Evolutionary conservation across 2,329 filamentous ascomycete species (phyloP).

Genomic region (Orbilia blumenaviensis): DNA sequence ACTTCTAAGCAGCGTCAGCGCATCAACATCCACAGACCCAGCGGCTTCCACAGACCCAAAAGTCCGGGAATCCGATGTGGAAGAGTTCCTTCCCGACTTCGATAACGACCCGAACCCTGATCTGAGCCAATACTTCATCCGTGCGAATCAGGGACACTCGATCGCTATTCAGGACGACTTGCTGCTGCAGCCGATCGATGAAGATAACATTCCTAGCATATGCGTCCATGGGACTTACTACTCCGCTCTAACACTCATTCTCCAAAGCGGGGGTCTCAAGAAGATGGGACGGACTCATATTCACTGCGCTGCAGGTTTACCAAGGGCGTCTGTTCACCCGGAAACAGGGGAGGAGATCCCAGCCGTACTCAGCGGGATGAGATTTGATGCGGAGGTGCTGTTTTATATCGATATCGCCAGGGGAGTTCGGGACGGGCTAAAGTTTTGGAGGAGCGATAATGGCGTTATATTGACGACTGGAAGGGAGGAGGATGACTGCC

Average conservation of each 20-base stretch:
- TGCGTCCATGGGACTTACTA: slow-evolving; percentile 93
- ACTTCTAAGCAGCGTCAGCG: slow-evolving; percentile 55
- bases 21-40: slow-evolving; percentile 54
- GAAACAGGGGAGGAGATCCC: slow-evolving; percentile 55
- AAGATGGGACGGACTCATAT: slow-evolving; percentile 87
- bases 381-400: slow-evolving; percentile 77
- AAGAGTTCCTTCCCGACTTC: slow-evolving; percentile 60
- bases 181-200: slow-evolving; percentile 74
- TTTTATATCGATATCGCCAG: slow-evolving; percentile 77
- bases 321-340: slow-evolving; percentile 33
- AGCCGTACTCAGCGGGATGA: slow-evolving; percentile 79
- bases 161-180: slow-evolving; percentile 77
- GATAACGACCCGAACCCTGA: slow-evolving; percentile 59
- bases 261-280: slow-evolving; percentile 78
- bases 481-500: slow-evolving; percentile 68
- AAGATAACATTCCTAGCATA: slow-evolving; percentile 66
- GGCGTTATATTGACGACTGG: slow-evolving; percentile 75
- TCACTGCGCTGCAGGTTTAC: slow-evolving; percentile 81
- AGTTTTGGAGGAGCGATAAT: slow-evolving; percentile 83
- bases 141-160: slow-evolving; percentile 93
- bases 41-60: slow-evolving; percentile 57
- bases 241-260: slow-evolving; percentile 77
- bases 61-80: slow-evolving; percentile 59
- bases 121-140: slow-evolving; percentile 80
- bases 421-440: slow-evolving; percentile 69